Base-by-base conservation (phyloP, 768 basidiomycete species). In the Hirschioporus abietinus region DNA sequence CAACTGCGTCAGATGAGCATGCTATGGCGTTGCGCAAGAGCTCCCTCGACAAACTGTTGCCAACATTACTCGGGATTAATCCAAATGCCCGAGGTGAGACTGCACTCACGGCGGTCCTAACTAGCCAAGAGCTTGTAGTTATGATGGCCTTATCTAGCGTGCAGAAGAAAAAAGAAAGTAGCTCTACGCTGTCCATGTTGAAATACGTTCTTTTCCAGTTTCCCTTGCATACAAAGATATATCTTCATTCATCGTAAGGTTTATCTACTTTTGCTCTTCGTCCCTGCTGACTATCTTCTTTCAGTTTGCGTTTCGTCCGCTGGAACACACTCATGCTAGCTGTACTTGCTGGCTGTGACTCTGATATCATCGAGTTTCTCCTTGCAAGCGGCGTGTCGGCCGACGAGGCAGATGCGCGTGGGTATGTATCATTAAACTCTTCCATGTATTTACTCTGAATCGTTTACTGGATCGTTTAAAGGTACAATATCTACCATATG, bases 401-500 rank as follows among this genome's bases (percentile, higher is more conserved):
- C 5, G 72, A 74, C 8, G 82, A 82, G 23, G 76, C 70, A 5
- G 84, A 86, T 68, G 66, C 73, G 23, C 75, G 76, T 70, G 82
- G 83, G 86, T 86, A 74, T 63, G 79, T 74, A 35, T 0, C 17
- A 23, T 59, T 26, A 24, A 12, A 30, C 20, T 7, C 23, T 62
- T 69, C 20, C 34, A 23, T 57, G 0, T 34, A 42, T 12, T 58
- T 65, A 63, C 0, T 63, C n/a, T 27, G 24, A 62, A 18, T 17
- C n/a, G n/a, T n/a, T n/a, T n/a, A n/a, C n/a, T n/a, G n/a, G n/a
- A n/a, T 20, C 35, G 57, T 27, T 62, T 60, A 26, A 66, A 89
- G 86, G 6, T 84, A 79, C 78, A 89, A 89, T 70, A 80, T 88
- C 24, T 83, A 81, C 67, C 88, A 89, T 72, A 73, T 80, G 18